Conservation (phyloP, 768 basidiomycete genomes). For the Xanthoconium purpureum region DNA sequence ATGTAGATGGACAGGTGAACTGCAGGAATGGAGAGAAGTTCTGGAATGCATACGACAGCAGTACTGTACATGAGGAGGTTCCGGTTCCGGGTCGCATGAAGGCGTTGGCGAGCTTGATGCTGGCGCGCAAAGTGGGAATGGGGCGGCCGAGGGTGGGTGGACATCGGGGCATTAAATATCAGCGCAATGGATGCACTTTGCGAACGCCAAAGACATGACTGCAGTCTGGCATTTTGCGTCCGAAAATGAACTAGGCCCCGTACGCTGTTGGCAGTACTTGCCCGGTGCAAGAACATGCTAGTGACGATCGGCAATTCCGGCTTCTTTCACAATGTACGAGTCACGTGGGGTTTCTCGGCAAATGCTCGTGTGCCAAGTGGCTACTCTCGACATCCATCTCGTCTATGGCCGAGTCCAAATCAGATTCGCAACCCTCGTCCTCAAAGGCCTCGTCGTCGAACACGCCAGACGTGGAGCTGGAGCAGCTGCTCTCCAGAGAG, state of each 20-base stretch:
- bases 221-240: neutral
- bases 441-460: slow-evolving; percentile 7
- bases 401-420: slow-evolving; percentile 23
- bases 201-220: slow-evolving; percentile 1
- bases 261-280: neutral
- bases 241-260: neutral
- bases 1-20: slow-evolving; percentile 28
- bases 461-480: slow-evolving; percentile 55
- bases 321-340: neutral
- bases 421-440: slow-evolving; percentile 1
- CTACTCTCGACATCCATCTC: neutral
- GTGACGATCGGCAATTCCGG: neutral
- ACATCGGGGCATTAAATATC: slow-evolving; percentile 11
- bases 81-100: slow-evolving; percentile 62
- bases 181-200: neutral
- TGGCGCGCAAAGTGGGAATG: slow-evolving; percentile 15
- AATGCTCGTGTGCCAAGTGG: neutral
- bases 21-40: neutral
- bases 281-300: slow-evolving; percentile 1
- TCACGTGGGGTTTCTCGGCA: slow-evolving; percentile 21
- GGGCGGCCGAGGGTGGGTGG: slow-evolving; percentile 3
- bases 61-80: slow-evolving; percentile 81
- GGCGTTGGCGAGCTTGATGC: slow-evolving; percentile 34
- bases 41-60: slow-evolving; percentile 59
- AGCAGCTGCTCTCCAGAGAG: slow-evolving; percentile 74